Evolutionary conservation across 1,284 basidiomycete genomes (phyloP).

Genomic region (Pisolithus thermaeus): DNA sequence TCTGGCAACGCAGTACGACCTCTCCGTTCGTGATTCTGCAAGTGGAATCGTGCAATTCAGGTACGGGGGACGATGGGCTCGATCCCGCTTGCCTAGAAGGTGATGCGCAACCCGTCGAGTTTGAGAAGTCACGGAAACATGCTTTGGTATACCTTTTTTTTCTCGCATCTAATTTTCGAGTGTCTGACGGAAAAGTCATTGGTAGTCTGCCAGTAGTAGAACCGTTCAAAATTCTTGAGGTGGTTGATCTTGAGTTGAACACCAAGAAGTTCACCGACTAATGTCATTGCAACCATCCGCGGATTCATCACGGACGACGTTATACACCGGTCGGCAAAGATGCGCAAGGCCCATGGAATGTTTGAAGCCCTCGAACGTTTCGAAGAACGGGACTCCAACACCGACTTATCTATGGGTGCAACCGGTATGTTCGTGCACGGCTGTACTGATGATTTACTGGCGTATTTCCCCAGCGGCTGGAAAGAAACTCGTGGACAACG

Average conservation of each 20-base stretch:
- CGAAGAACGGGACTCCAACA: conserved; percentile 74
- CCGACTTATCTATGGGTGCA: conserved; percentile 74
- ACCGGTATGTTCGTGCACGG: conserved; percentile 41
- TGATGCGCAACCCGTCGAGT: conserved; percentile 89
- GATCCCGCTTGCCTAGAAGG: conserved; percentile 96
- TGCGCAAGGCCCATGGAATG: conserved; percentile 77
- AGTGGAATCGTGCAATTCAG: conserved; percentile 98
- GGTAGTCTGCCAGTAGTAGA: conserved; percentile 59
- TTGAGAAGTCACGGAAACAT: conserved; percentile 85
- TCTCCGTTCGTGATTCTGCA: conserved; percentile 93
- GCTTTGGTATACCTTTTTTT: conserved; percentile 58
- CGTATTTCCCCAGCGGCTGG: conserved; percentile 43
- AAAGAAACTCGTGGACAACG: conserved; percentile 79
- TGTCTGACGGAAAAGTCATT: neutral
- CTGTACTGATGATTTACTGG: neutral
- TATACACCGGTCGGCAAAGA: conserved; percentile 61
- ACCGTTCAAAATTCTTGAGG: conserved; percentile 82
- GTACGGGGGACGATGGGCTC: conserved; percentile 93
- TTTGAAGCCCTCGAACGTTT: conserved; percentile 75
- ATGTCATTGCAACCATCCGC: conserved; percentile 69
- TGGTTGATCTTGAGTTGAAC: conserved; percentile 62
- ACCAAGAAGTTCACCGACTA: conserved; percentile 59
- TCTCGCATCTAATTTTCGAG: conserved; percentile 1
- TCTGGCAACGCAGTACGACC: conserved; percentile 93
- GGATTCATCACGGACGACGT: conserved; percentile 72